Evolutionary conservation across 306 rosid species (phyloP), one percentile per base, ranked within the genome.

Genomic region (Begonia masoniana): DNA sequence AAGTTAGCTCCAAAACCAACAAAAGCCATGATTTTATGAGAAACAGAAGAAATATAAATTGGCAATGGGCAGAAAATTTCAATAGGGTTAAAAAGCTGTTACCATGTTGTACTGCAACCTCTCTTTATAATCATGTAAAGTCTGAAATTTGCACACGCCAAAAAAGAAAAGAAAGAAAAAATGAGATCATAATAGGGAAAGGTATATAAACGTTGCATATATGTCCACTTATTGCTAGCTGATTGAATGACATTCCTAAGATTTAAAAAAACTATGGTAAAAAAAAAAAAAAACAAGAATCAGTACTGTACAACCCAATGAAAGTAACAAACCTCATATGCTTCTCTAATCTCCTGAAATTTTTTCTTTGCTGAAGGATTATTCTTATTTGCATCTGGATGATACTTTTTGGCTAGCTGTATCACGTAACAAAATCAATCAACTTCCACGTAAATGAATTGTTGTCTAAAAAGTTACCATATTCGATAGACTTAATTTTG

Each of bases 351-450:
- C 72, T 81, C 92, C 63, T 78, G 99, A 79, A 91, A 91, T 62
- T 83, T 83, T 77, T 75, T 81, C 72, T 86, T 91, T 36, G 94
- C 81, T 13, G 88, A 83, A 63, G 92, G 84, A 54, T 81, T 81
- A 62, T 74, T 78, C 79, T 76, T 86, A 68, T 79, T 86, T 61
- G 86, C 92, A 73, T 91, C 99, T 17, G 94, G 99, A 75, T 91
- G 99, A 68, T 81, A 86, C 74, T 71, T 83, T 75, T 86, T 91
- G 51, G 99, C 99, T 54, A 91, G 91, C 94, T 91, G 84, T 78
- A 60, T 7, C 21, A 46, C 2, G 56, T 11, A 41, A 43, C 31
- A 15, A 52, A 50, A 10, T 50, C 52, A 50, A 43, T 54, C 46
- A 58, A 55, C 57, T 58, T 43, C 26, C 14, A 3, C 9, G n/a